These are phyloP conservation scores for Tanacetum coccineum DNA, from an alignment of 129 eudicot species.

Conservation along the genomic window DNA sequence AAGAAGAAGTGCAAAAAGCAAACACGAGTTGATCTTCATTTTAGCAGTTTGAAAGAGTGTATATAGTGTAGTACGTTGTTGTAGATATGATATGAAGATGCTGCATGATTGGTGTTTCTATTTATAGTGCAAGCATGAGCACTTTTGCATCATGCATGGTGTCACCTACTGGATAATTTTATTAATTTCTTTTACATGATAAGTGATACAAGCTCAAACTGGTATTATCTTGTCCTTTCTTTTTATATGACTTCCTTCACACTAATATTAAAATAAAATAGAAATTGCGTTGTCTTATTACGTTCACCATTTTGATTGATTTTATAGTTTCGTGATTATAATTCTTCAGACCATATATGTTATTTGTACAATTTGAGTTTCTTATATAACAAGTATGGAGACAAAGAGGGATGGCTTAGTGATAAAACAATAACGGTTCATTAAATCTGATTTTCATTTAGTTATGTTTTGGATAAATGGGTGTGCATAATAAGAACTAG, in stretches of 20 bases:
- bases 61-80: background rate
- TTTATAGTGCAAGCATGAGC: slow-evolving; percentile 14
- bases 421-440: no score
- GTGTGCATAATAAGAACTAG: background rate
- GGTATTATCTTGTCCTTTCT: no score
- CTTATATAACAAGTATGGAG: no score
- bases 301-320: no score
- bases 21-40: slow-evolving; percentile 29
- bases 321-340: no score
- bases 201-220: background rate
- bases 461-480: background rate
- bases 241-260: no score
- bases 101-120: background rate
- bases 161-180: background rate
- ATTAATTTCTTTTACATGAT: background rate
- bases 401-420: no score
- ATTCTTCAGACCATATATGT: no score
- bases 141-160: slow-evolving; percentile 6
- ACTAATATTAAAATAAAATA: no score
- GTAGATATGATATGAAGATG: slow-evolving; percentile 1
- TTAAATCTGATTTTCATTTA: no score
- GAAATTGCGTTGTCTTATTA: no score
- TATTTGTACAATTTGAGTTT: no score
- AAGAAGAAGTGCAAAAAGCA: slow-evolving; percentile 22
- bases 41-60: slow-evolving; percentile 10